Conservation (phyloP, 208 protist species). For the Leishmania turanica region DNA sequence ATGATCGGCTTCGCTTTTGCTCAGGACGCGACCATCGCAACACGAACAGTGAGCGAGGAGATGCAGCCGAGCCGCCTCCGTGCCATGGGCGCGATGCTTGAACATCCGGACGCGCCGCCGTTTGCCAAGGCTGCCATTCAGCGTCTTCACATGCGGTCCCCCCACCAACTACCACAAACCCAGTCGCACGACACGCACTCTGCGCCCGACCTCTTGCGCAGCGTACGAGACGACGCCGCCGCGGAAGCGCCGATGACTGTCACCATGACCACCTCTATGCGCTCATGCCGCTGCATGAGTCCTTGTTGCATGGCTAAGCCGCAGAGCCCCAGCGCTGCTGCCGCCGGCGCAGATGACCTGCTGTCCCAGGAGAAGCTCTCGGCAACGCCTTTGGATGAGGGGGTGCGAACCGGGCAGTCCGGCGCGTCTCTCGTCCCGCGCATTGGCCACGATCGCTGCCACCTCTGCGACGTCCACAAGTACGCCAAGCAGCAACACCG, state of each 20-base stretch:
- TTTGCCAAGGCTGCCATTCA: slow-evolving; percentile 21
- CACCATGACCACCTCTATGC: background rate
- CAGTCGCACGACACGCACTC: background rate
- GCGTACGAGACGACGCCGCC: background rate
- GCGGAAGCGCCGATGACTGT: background rate
- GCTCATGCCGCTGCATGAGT: slow-evolving; percentile 5
- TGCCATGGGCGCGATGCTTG: slow-evolving; percentile 13
- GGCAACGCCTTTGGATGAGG: background rate
- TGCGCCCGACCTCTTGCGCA: background rate
- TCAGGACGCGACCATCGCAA: background rate
- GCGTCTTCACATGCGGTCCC: slow-evolving; percentile 4
- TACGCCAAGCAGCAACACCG: background rate
- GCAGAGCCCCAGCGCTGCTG: background rate
- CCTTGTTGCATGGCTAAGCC: slow-evolving; percentile 13
- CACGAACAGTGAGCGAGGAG: background rate
- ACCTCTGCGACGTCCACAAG: background rate
- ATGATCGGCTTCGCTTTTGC: background rate
- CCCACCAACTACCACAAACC: background rate
- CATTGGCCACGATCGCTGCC: background rate
- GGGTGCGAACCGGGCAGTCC: background rate
- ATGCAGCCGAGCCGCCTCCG: background rate
- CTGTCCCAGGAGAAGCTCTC: background rate
- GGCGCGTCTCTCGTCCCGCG: background rate
- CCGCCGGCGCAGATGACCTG: background rate
- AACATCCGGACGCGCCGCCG: slow-evolving; percentile 28